phyloP scores from a whole-genome alignment of 2,329 filamentous ascomycete species.

The Aureobasidium sp. region DNA sequence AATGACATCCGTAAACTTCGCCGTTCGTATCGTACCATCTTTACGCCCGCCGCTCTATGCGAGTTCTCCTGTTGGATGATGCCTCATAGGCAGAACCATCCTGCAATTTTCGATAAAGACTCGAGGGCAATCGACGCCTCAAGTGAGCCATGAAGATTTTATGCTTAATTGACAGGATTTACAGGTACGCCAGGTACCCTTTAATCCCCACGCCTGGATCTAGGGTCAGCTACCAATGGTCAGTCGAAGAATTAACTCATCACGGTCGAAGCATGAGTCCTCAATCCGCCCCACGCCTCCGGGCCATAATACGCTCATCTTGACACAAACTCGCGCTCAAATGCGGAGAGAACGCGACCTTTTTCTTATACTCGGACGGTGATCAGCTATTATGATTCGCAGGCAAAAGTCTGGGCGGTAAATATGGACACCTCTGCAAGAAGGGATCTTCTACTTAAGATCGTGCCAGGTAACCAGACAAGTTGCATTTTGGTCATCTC shows the following conservation, averaged over 20 bases:
- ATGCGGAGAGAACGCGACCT: background rate
- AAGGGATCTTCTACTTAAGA: background rate
- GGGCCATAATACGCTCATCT: background rate
- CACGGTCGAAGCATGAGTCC: constrained; percentile 1
- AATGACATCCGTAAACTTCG: background rate
- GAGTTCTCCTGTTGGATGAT: background rate
- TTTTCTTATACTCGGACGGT: background rate
- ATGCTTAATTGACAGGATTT: background rate
- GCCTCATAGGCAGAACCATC: background rate
- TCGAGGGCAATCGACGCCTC: background rate
- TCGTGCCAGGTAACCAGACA: too few species aligned
- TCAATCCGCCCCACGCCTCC: background rate
- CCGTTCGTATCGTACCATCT: background rate
- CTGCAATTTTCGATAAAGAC: background rate
- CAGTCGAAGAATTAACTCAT: background rate
- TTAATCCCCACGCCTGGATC: background rate
- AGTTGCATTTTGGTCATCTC: background rate
- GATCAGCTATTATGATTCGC: background rate
- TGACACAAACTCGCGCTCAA: background rate
- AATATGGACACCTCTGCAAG: background rate
- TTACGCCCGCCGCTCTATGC: background rate
- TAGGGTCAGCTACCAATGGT: constrained; percentile 1
- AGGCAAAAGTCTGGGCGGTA: background rate
- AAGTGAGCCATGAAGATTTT: background rate
- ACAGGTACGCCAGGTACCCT: background rate